Base-by-base conservation (phyloP, 1,284 basidiomycete genomes). In the Naganishia sp. region DNA sequence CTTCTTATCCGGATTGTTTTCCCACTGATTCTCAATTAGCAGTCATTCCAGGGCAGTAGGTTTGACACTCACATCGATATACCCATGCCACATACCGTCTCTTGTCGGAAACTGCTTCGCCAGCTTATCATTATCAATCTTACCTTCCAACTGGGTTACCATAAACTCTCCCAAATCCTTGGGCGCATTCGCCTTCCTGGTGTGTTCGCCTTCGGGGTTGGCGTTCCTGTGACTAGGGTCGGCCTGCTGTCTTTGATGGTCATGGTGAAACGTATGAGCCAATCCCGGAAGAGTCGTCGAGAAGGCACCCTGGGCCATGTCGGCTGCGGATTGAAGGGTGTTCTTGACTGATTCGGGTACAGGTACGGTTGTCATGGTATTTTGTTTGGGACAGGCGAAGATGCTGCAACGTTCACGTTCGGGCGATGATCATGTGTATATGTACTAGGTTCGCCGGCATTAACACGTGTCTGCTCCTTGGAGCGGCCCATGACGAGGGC, bases 21-120 rank as follows among this genome's bases (percentile, higher is more conserved):
- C 66, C 66, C 66, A 67, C 60, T 64, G 33, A 18, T 16, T n/a
- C 6, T 42, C 25, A 36, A 33, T 10, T 5, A 6, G 6, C 54
- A 44, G 44, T 25, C 42, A 33, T 10, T 28, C 45, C 43, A 31
- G 1, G 36, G 36, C 28, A 28, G 2, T n/a, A 46, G 2, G 11
- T 21, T 25, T 10, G 23, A 33, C 1, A 55, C 61, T 55, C 25
- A 64, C 61, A 21, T 67, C 59, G 25, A 67, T 54, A 18, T 50
- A 67, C n/a, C 59, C 59, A 49, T 67, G 45, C 66, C 66, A 67
- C 7, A 61, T 59, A 16, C 59, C 59, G 11, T 63, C 46, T 2
- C 23, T 55, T 18, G 53, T 53, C 1, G 53, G 59, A 54, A 67
- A 67, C 54, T 55, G 50, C 54, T 67, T 54, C 13, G n/a, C 46